These are phyloP conservation scores for Triadica sebifera DNA, from an alignment of 345 rosid genomes.

Conservation along the genomic window DNA sequence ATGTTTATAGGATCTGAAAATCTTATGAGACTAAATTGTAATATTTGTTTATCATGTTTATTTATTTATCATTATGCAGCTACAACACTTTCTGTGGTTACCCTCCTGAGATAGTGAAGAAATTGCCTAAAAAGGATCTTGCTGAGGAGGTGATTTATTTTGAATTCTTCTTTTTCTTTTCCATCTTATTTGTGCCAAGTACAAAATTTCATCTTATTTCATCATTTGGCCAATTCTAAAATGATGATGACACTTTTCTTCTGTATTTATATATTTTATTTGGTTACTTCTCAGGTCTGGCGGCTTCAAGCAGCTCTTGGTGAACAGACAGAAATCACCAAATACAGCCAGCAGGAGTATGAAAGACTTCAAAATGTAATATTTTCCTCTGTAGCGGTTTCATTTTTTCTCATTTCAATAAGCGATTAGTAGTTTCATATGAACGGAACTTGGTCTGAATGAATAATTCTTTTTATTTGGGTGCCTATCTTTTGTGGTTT, in stretches of 20 bases:
- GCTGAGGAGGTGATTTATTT: slow-evolving; percentile 98
- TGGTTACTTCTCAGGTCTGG: slow-evolving; percentile 98
- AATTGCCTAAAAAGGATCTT: slow-evolving; percentile 92
- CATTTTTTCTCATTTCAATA: neutral
- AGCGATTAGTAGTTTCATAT: neutral
- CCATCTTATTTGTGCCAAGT: slow-evolving; percentile 5
- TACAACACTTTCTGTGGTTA: slow-evolving; percentile 91
- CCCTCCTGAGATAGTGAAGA: slow-evolving; percentile 93
- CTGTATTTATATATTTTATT: neutral
- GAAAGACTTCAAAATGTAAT: slow-evolving; percentile 93
- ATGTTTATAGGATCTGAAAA: neutral
- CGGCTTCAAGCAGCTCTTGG: slow-evolving; percentile 98
- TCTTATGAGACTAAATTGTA: neutral
- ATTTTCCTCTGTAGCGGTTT: neutral
- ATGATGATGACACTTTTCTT: slow-evolving; percentile 1
- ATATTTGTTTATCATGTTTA: neutral
- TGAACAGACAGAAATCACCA: slow-evolving; percentile 88
- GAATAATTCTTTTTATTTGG: neutral
- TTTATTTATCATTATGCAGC: slow-evolving; percentile 40
- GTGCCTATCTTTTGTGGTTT: neutral
- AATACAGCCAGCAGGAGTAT: slow-evolving; percentile 83
- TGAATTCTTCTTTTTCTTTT: neutral
- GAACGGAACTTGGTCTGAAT: neutral
- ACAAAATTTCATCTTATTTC: neutral
- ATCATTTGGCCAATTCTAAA: slow-evolving; percentile 4